Evolutionary conservation across 2,329 filamentous ascomycete species (phyloP), one percentile per base, ranked within the genome.

Genomic region (Trichoderma atrobrunneum): DNA sequence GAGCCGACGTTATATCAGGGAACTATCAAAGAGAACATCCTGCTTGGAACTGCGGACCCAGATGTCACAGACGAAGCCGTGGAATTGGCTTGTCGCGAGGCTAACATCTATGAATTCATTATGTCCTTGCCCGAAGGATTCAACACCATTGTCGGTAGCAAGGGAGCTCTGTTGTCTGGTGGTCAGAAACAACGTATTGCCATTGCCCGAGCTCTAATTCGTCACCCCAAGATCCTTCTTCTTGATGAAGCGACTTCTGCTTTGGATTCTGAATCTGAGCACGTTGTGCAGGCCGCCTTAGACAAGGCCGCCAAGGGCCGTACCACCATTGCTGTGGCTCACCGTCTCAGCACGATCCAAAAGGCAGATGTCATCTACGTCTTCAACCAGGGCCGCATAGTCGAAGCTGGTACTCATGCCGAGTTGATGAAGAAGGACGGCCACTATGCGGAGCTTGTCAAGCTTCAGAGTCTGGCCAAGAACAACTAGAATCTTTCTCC

Each of bases 1-100:
- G 96, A 98, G 80, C 95, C 96, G 0, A 97, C 95, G 0, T 84
- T 99, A 0, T 99, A 98, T 82, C 94, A 97, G 80, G 96, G 95
- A 62, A 95, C 92, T 0, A 93, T 99, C 78, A 89, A 88, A 75
- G 95, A 98, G 36, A 98, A 98, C 79, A 94, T 98, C 74, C 82
- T 97, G 7, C 88, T 98, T 2, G 94, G 94, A 16, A 89, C 90
- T 56, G 84, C 92, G 6, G 84, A 87, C 10, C 89, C 91, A 8
- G 85, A 90, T 36, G 87, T 96, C 1, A 82, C 89, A 0, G 94
- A 98, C 72, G 89, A 91, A 71, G 88, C 88, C 1, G 86, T 98
- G 68, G 87, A 92, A 69, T 88, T 90, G 77, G 95, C 93, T 2
- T 97, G 94, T 85, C 91, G 91, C 73, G 93, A 97, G 79, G 93